Conservation (phyloP, 768 basidiomycete genomes). For the Cubamyces lactineus region DNA sequence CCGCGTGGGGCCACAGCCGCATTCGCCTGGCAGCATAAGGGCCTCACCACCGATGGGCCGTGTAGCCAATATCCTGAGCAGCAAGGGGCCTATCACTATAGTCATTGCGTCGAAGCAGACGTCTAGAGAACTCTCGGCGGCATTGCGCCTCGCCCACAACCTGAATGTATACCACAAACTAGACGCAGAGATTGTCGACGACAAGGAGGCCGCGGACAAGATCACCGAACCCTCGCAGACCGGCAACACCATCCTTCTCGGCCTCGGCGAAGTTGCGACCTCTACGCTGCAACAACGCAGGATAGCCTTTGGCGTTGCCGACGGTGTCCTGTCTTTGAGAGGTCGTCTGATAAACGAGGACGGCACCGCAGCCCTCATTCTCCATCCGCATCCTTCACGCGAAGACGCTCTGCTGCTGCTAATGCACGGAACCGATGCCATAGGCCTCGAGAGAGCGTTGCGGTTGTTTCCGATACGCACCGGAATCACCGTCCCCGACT, state of each 20-base stretch:
- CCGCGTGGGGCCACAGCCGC: not conserved
- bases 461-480: slow-evolving; percentile 87
- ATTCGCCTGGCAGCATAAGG: slow-evolving; percentile 7
- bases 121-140: slow-evolving; percentile 51
- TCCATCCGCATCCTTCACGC: slow-evolving; percentile 63
- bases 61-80: slow-evolving; percentile 66
- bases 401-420: slow-evolving; percentile 49
- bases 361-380: slow-evolving; percentile 55
- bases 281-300: slow-evolving; percentile 19
- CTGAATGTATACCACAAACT: slow-evolving; percentile 70
- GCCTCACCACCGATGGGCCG: slow-evolving; percentile 47
- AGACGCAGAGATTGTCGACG: slow-evolving; percentile 61
- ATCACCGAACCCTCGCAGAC: slow-evolving; percentile 32
- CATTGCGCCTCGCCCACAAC: slow-evolving; percentile 68
- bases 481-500: slow-evolving; percentile 75
- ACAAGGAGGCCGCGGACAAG: slow-evolving; percentile 39
- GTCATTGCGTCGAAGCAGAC: slow-evolving; percentile 46
- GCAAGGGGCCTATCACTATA: slow-evolving; percentile 55
- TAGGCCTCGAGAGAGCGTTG: slow-evolving; percentile 66
- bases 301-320: slow-evolving; percentile 26
- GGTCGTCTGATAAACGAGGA: slow-evolving; percentile 21
- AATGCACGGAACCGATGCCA: slow-evolving; percentile 57
- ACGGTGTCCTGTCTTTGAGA: slow-evolving; percentile 17
- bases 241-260: slow-evolving; percentile 63
- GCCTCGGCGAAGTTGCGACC: slow-evolving; percentile 30